phyloP scores from a whole-genome alignment of 371 early-diverging fungal genomes.

The Mucor velutinosus region DNA sequence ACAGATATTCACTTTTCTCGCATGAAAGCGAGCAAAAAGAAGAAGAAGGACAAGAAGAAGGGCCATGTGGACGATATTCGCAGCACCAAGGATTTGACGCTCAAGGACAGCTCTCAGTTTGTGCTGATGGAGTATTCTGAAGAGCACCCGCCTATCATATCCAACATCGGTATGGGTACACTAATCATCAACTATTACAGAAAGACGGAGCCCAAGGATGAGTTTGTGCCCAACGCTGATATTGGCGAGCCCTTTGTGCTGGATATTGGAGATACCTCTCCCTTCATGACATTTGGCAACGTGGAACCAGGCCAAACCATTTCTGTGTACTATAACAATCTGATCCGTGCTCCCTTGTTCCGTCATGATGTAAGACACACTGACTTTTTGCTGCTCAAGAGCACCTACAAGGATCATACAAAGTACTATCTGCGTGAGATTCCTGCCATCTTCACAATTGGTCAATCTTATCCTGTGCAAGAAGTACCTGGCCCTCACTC shows the following conservation, averaged over 20 bases:
- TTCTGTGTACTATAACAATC: slow-evolving; percentile 91
- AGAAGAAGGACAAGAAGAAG: slow-evolving; percentile 76
- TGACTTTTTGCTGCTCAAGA: slow-evolving; percentile 87
- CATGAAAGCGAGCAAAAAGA: slow-evolving; percentile 72
- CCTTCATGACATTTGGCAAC: slow-evolving; percentile 97
- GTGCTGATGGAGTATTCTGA: slow-evolving; percentile 97
- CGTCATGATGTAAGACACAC: slow-evolving; percentile 73
- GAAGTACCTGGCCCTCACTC: slow-evolving; percentile 99
- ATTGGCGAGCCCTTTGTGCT: slow-evolving; percentile 88
- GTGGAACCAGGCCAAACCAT: slow-evolving; percentile 92
- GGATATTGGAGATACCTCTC: slow-evolving; percentile 95
- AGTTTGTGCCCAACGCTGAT: slow-evolving; percentile 73
- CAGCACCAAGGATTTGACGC: slow-evolving; percentile 86
- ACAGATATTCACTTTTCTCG: slow-evolving; percentile 69
- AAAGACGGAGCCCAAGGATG: slow-evolving; percentile 87
- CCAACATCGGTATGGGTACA: slow-evolving; percentile 98
- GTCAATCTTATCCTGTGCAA: slow-evolving; percentile 96
- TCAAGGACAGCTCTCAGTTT: slow-evolving; percentile 87
- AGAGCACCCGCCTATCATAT: slow-evolving; percentile 97
- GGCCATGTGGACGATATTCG: slow-evolving; percentile 79
- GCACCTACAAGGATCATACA: slow-evolving; percentile 72
- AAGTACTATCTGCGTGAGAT: slow-evolving; percentile 88
- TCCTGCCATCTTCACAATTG: slow-evolving; percentile 88
- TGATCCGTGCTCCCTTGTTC: slow-evolving; percentile 97
- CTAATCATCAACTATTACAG: slow-evolving; percentile 97